Evolutionary conservation across 2,329 filamentous ascomycete genomes (phyloP).

Genomic region (Verticillium nonalfalfae): DNA sequence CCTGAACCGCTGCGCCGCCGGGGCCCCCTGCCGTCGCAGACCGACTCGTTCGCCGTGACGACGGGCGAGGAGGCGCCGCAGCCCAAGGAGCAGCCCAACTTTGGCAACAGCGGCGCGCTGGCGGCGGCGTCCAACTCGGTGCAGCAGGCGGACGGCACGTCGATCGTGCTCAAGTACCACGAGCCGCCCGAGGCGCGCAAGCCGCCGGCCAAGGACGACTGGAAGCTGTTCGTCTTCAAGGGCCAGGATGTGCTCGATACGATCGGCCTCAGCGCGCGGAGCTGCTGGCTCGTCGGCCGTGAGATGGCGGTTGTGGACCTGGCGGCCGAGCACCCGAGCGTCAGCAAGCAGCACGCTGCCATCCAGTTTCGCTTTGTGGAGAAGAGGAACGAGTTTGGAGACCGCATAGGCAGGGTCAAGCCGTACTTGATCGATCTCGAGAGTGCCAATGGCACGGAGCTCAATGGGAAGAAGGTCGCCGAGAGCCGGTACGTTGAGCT

Average conservation of each 20-base stretch:
- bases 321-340: conserved; percentile 79
- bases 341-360: conserved; percentile 92
- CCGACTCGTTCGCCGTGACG: conserved; percentile 51
- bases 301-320: conserved; percentile 78
- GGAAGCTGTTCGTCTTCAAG: conserved; percentile 94
- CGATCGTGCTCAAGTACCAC: conserved; percentile 87
- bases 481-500: conserved; percentile 79
- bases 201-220: conserved; percentile 68
- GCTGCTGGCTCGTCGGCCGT: conserved; percentile 86
- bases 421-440: conserved; percentile 93
- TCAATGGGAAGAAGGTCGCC: conserved; percentile 72
- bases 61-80: conserved; percentile 42
- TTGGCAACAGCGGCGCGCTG: conserved; percentile 69
- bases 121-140: conserved; percentile 80
- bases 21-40: conserved; percentile 54
- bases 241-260: conserved; percentile 74
- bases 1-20: conserved; percentile 17
- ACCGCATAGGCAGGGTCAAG: conserved; percentile 70
- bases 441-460: conserved; percentile 79
- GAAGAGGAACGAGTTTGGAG: conserved; percentile 80
- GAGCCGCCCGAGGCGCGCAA: conserved; percentile 92
- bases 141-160: conserved; percentile 65
- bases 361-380: conserved; percentile 86
- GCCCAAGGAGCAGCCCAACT: conserved; percentile 86
- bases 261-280: conserved; percentile 66